A percentile compares a stretch with the other conserved stretches of the same genome.
phyloP scores from a whole-genome alignment of 148 eudicot genomes.

The Arbutus unedo region DNA sequence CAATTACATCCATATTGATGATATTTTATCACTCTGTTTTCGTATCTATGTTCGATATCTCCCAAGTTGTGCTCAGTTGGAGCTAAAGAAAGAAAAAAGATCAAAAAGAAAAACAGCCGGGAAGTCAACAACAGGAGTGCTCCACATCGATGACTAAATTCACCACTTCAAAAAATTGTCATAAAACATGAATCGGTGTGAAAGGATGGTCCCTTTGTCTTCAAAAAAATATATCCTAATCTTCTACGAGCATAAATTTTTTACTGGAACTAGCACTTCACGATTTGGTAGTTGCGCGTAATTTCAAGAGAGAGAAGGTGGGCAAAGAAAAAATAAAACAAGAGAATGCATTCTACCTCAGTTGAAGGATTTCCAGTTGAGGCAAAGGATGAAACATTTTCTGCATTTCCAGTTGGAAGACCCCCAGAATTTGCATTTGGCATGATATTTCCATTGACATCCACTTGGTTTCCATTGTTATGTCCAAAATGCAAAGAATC shows the following conservation, averaged over 20 bases:
- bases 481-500: slow-evolving; percentile 52
- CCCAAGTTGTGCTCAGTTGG: not conserved
- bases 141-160: not conserved
- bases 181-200: not conserved
- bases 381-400: slow-evolving; percentile 42
- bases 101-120: not conserved
- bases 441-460: slow-evolving; percentile 45
- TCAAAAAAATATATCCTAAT: not conserved
- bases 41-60: not conserved
- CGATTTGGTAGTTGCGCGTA: not conserved
- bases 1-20: not conserved
- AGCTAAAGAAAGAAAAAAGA: not conserved
- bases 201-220: not conserved
- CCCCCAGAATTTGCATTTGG: slow-evolving; percentile 37
- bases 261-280: not conserved
- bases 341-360: slow-evolving; percentile 42
- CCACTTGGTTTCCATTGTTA: slow-evolving; percentile 50
- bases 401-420: slow-evolving; percentile 55
- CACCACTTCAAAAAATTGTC: not conserved
- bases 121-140: not conserved
- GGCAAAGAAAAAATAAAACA: not conserved
- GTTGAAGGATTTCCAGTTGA: slow-evolving; percentile 45
- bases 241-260: not conserved
- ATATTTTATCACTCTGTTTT: not conserved
- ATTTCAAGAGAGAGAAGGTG: not conserved